Percentiles rank a stretch among this genome's conserved stretches.
Conservation (phyloP, 2,329 filamentous ascomycete genomes). For the Aciculosporium take region DNA sequence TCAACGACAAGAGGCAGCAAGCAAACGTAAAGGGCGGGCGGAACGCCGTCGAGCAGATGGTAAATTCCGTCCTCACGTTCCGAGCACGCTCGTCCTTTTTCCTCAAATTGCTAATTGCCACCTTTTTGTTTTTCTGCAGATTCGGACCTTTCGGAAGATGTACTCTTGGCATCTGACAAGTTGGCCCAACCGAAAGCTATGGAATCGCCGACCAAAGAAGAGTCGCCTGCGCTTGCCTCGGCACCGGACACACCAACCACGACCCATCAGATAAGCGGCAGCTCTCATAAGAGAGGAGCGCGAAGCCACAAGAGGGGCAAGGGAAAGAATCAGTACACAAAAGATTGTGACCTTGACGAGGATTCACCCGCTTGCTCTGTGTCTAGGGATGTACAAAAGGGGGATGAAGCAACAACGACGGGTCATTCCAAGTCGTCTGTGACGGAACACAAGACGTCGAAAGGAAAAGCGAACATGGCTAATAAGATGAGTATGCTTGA, state of each 20-base stretch:
- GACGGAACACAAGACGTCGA: slow-evolving; percentile 38
- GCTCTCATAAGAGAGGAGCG: slow-evolving; percentile 42
- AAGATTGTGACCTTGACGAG: slow-evolving; percentile 50
- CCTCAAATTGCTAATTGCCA: neutral
- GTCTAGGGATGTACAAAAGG: slow-evolving; percentile 32
- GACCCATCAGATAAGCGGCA: slow-evolving; percentile 29
- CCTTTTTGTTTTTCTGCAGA: slow-evolving; percentile 28
- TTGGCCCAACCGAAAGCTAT: slow-evolving; percentile 15
- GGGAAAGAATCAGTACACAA: slow-evolving; percentile 72
- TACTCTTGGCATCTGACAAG: slow-evolving; percentile 32
- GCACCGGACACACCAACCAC: slow-evolving; percentile 28
- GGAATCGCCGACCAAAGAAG: slow-evolving; percentile 16
- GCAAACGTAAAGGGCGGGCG: slow-evolving; percentile 66
- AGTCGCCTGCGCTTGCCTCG: slow-evolving; percentile 16
- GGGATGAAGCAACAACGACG: slow-evolving; percentile 19
- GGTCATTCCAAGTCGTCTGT: slow-evolving; percentile 21
- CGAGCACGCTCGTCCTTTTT: neutral
- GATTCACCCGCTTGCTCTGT: slow-evolving; percentile 43
- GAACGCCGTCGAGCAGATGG: slow-evolving; percentile 72
- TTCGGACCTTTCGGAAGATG: slow-evolving; percentile 58
- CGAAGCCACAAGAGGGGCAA: slow-evolving; percentile 53
- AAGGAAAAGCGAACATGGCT: slow-evolving; percentile 36
- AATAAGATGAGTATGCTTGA: slow-evolving; percentile 73
- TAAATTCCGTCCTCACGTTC: slow-evolving; percentile 24
- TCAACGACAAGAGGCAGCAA: slow-evolving; percentile 58